phyloP scores from a whole-genome alignment of 2,329 filamentous ascomycete genomes.

The Fusarium sp. region DNA sequence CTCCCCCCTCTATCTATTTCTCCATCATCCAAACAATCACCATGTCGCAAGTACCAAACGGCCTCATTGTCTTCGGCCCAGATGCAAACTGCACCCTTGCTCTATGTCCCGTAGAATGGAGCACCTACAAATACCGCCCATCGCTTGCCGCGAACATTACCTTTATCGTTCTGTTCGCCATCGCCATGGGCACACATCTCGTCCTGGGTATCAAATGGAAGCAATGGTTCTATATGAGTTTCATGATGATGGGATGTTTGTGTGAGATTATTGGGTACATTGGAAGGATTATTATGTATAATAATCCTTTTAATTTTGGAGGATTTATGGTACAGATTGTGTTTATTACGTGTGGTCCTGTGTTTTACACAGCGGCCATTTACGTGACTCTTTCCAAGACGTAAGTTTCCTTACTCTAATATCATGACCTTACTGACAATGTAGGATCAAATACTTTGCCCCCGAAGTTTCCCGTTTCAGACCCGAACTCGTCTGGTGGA shows the following conservation, averaged over 20 bases:
- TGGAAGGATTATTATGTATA: constrained; percentile 68
- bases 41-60: constrained; percentile 30
- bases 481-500: constrained; percentile 57
- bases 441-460: constrained; percentile 55
- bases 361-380: constrained; percentile 68
- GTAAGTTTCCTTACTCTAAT: constrained; percentile 32
- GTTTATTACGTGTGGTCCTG: constrained; percentile 57
- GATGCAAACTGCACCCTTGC: constrained; percentile 63
- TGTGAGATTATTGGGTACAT: constrained; percentile 72
- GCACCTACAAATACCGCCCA: constrained; percentile 62
- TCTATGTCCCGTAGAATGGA: constrained; percentile 59
- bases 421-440: neutral
- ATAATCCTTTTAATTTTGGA: constrained; percentile 63
- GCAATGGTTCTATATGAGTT: constrained; percentile 58
- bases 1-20: neutral
- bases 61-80: constrained; percentile 57
- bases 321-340: constrained; percentile 74
- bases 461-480: constrained; percentile 56
- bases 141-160: constrained; percentile 56
- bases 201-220: constrained; percentile 57
- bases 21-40: neutral
- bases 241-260: constrained; percentile 66
- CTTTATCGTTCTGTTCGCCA: constrained; percentile 59
- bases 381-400: constrained; percentile 69
- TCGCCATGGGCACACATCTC: constrained; percentile 60